These are phyloP conservation scores for Leccinellum albellum DNA, from an alignment of 768 basidiomycete species.

Conservation along the genomic window DNA sequence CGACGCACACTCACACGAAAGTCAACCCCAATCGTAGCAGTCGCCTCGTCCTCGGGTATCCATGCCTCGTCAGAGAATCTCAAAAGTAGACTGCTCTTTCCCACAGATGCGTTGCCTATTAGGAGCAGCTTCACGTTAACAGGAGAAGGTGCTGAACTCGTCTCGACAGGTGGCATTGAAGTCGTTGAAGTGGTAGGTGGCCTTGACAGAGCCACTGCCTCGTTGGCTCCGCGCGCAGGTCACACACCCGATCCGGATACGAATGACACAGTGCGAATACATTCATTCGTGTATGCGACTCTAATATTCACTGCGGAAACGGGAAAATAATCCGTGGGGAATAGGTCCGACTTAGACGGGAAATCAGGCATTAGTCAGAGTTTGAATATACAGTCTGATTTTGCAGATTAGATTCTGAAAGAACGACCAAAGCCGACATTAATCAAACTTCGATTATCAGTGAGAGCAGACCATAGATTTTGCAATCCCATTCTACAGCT, in stretches of 20 bases:
- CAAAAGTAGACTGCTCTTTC: conserved; percentile 85
- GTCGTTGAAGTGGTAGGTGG: background rate
- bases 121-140: conserved; percentile 81
- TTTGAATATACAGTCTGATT: too few relatives aligned
- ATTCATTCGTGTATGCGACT: background rate
- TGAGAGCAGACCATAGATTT: too few relatives aligned
- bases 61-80: conserved; percentile 98
- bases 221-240: conserved; percentile 16
- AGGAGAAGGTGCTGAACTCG: conserved; percentile 26
- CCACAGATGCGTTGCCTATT: conserved; percentile 87
- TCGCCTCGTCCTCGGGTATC: conserved; percentile 86
- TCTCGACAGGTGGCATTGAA: conserved; percentile 19
- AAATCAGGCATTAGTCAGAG: too few relatives aligned
- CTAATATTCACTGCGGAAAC: too few relatives aligned
- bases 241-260: conserved; percentile 15
- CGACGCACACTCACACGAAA: conserved; percentile 59
- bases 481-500: too few relatives aligned
- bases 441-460: too few relatives aligned
- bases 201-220: conserved; percentile 17
- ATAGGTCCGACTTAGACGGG: too few relatives aligned
- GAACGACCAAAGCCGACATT: too few relatives aligned
- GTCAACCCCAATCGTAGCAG: conserved; percentile 82
- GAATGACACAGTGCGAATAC: conserved; percentile 12
- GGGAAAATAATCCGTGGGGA: too few relatives aligned
- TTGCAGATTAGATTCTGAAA: too few relatives aligned